Conservation (phyloP, 2,329 filamentous ascomycete species). For the Fusarium sp. region DNA sequence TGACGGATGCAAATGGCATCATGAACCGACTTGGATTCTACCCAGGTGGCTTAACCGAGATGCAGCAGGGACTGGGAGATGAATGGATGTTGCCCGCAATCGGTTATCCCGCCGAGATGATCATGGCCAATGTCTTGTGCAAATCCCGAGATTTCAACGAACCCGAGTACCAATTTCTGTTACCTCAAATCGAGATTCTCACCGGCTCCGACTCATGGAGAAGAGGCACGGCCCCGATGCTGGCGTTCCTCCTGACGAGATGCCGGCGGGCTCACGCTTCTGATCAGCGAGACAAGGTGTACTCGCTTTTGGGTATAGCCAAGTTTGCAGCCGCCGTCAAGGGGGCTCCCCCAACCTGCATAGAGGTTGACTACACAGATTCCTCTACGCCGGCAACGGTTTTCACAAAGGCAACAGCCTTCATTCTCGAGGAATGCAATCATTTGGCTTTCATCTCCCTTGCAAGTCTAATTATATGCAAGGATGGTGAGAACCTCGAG, state of each 20-base stretch:
- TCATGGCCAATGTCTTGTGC: neutral
- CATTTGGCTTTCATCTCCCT: neutral
- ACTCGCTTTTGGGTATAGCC: neutral
- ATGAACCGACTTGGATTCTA: neutral
- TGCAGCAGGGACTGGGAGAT: neutral
- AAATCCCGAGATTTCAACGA: neutral
- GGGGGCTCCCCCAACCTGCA: neutral
- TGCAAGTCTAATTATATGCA: neutral
- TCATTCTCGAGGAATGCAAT: neutral
- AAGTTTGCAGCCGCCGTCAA: neutral
- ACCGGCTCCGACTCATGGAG: neutral
- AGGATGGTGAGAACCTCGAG: neutral
- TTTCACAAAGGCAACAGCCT: neutral
- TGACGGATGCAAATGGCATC: neutral
- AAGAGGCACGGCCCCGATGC: neutral
- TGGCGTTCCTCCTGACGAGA: neutral
- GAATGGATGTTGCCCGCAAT: neutral
- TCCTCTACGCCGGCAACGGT: neutral
- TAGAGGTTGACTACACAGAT: neutral
- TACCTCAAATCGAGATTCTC: neutral
- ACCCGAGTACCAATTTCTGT: neutral
- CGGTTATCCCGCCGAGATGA: neutral
- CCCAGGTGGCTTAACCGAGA: neutral
- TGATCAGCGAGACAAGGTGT: neutral
- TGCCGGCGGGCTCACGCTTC: neutral